A percentile compares a stretch with the other conserved stretches of the same genome.
These are phyloP conservation scores for Rhizopogon roseolus DNA, from an alignment of 768 basidiomycete species.

Conservation along the genomic window DNA sequence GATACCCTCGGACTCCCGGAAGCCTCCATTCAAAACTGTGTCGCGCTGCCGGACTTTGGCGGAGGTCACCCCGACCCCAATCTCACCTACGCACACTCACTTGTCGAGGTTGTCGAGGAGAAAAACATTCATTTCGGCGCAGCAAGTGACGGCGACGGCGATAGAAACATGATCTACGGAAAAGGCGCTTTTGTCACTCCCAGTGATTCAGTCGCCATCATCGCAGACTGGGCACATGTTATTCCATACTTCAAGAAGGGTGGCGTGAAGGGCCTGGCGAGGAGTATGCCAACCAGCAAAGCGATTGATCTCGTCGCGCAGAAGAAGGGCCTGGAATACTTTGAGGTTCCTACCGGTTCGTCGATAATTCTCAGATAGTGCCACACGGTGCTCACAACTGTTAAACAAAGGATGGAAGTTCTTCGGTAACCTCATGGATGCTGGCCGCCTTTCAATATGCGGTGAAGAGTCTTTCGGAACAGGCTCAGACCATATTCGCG, in stretches of 20 bases:
- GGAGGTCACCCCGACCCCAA: constrained; percentile 99
- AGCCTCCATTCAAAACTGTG: constrained; percentile 83
- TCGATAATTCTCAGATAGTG: neutral
- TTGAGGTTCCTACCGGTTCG: constrained; percentile 94
- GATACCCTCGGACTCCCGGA: constrained; percentile 76
- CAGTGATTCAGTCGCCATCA: constrained; percentile 96
- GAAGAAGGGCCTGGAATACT: constrained; percentile 87
- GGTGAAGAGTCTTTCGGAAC: constrained; percentile 99
- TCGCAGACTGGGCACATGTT: constrained; percentile 91
- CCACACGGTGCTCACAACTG: constrained; percentile 1
- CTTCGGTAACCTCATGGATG: constrained; percentile 99
- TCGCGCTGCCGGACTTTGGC: constrained; percentile 92
- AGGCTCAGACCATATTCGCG: constrained; percentile 99
- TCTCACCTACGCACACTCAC: constrained; percentile 91
- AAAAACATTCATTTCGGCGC: constrained; percentile 89
- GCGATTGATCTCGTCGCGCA: constrained; percentile 96
- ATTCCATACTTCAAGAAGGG: constrained; percentile 89
- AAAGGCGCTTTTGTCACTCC: constrained; percentile 98
- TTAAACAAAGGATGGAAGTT: constrained; percentile 87
- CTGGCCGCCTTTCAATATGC: constrained; percentile 94
- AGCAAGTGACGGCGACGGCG: constrained; percentile 96
- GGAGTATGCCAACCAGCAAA: constrained; percentile 96
- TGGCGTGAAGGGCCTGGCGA: constrained; percentile 92
- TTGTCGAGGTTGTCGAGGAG: constrained; percentile 89
- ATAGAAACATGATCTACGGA: constrained; percentile 99